A percentile compares a stretch with the other conserved stretches of the same genome.
phyloP scores from a whole-genome alignment of 495 filamentous ascomycete species.

The Rusavskia elegans region DNA sequence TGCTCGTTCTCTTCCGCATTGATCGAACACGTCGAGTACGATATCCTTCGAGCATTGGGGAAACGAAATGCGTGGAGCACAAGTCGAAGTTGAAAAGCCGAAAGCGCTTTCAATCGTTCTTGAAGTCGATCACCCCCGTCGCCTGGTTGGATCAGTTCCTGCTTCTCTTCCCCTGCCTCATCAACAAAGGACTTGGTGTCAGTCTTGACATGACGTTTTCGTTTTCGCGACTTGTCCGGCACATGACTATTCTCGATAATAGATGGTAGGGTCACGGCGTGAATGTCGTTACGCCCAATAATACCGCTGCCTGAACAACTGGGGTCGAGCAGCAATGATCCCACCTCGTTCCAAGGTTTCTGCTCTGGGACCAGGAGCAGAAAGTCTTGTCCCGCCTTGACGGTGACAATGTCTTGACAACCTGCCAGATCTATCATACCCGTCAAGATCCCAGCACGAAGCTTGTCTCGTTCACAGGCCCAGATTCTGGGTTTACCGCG shows the following conservation, averaged over 20 bases:
- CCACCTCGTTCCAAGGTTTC: constrained; percentile 38
- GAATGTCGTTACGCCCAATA: constrained; percentile 61
- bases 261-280: constrained; percentile 7
- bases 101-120: constrained; percentile 51
- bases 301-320: constrained; percentile 93
- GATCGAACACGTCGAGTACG: constrained; percentile 87
- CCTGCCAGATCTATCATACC: constrained; percentile 73
- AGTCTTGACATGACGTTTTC: constrained; percentile 5
- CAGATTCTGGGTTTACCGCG: constrained; percentile 27
- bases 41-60: constrained; percentile 57
- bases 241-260: neutral
- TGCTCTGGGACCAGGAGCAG: constrained; percentile 49
- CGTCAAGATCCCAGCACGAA: constrained; percentile 51
- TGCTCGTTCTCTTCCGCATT: constrained; percentile 75
- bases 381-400: constrained; percentile 65
- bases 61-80: constrained; percentile 74
- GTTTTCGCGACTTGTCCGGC: constrained; percentile 20
- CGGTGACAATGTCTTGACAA: constrained; percentile 41
- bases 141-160: neutral
- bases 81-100: constrained; percentile 60
- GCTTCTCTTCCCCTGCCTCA: neutral
- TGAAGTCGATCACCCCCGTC: constrained; percentile 5
- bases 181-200: neutral
- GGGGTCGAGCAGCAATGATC: constrained; percentile 71
- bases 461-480: constrained; percentile 55